Evolutionary conservation across 176 grass and related monocot genomes (phyloP), one percentile per base, ranked within the genome.

Genomic region (Phyllostachys edulis): DNA sequence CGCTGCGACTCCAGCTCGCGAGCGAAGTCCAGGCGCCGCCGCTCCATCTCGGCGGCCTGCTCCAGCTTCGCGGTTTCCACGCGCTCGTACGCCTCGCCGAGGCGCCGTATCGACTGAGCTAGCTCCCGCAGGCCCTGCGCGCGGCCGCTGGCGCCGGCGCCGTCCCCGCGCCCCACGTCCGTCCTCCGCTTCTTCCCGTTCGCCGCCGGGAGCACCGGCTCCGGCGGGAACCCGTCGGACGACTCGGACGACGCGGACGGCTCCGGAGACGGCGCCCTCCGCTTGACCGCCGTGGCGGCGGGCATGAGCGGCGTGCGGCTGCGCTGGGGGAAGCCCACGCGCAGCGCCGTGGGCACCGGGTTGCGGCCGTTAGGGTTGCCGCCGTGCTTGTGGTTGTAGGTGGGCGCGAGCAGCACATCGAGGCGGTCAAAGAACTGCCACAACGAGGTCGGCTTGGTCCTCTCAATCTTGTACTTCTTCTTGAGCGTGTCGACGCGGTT

Each of bases 391-490:
- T 60, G 75, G 70, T 45, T 92, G 69, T 91, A 86, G 64, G 76
- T 94, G 66, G 93, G 93, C 21, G 91, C 91, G 26, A 99, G 90
- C 60, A 99, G 90, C 26, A 64, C 59, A 62, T 99, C 88, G 3
- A 99, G 90, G 72, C 91, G 97, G 65, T 76, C 73, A 55, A 91
- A 99, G 70, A 99, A 99, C 24, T 92, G 91, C 96, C 96, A 99
- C n/a, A 62, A 82, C 3, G 93, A 92, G 82, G 59, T 63, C 6
- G 84, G 69, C 88, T 99, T 99, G 55, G 83, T 51, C 80, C 91
- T 88, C 89, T 99, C 96, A 41, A 92, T 67, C 91, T 99, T 99
- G 69, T 99, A 99, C 69, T 96, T 99, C 96, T 99, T 99, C 91
- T 99, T 99, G 54, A 99, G 93, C 81, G 96, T 99, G 52, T 99